These are phyloP conservation scores for Diplocarpon rosae DNA, from an alignment of 2,329 filamentous ascomycete genomes.

Conservation along the genomic window DNA sequence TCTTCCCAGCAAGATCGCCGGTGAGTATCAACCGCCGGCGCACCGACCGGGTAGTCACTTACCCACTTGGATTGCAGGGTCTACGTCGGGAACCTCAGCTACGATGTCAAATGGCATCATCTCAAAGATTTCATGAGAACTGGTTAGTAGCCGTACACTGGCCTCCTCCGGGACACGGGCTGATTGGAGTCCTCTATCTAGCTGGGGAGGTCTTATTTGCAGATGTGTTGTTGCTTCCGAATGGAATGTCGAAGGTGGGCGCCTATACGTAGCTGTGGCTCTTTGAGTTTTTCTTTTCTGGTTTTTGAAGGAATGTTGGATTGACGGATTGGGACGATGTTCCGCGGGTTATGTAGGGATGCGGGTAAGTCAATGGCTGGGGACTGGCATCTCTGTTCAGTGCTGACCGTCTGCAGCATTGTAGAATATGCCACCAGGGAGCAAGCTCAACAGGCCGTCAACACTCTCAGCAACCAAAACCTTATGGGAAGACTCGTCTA, in stretches of 20 bases:
- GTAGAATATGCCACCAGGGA: constrained; percentile 99
- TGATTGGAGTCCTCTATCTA: constrained; percentile 33
- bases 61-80: constrained; percentile 36
- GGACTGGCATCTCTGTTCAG: background rate
- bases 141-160: constrained; percentile 51
- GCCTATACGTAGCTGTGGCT: constrained; percentile 80
- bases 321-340: constrained; percentile 97
- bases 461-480: constrained; percentile 97
- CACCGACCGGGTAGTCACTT: background rate
- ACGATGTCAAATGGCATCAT: constrained; percentile 99
- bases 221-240: constrained; percentile 98
- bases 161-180: constrained; percentile 30
- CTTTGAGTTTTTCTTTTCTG: constrained; percentile 50
- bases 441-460: constrained; percentile 94
- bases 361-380: constrained; percentile 66
- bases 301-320: constrained; percentile 82
- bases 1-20: constrained; percentile 96
- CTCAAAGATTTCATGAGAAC: constrained; percentile 99
- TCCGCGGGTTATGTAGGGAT: constrained; percentile 93
- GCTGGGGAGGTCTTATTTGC: constrained; percentile 99
- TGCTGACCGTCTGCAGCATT: constrained; percentile 52
- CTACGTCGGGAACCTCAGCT: constrained; percentile 97
- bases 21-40: constrained; percentile 9
- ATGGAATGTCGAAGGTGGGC: constrained; percentile 99
- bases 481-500: constrained; percentile 98